Evolutionary conservation across 2,329 filamentous ascomycete genomes (phyloP).

Genomic region (Xylariaceae sp.): DNA sequence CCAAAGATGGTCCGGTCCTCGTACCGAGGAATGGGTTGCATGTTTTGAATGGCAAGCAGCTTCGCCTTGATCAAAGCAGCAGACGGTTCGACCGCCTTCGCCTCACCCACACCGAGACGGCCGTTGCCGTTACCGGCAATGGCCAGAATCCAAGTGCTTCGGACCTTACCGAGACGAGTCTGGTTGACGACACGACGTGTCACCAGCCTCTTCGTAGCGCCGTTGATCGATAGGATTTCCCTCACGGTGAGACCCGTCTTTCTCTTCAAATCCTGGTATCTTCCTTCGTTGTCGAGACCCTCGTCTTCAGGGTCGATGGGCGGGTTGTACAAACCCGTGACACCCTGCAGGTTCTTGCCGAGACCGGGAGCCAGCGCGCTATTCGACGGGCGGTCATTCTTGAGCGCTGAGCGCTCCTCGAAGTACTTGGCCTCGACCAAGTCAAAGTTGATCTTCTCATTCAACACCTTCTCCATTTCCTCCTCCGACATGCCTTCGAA

Average conservation of each 20-base stretch:
- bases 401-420: constrained; percentile 33
- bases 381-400: constrained; percentile 35
- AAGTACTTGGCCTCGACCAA: constrained; percentile 25
- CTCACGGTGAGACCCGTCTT: constrained; percentile 49
- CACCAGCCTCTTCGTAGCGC: constrained; percentile 62
- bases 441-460: constrained; percentile 23
- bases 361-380: constrained; percentile 45
- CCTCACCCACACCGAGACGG: constrained; percentile 80
- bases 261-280: constrained; percentile 48
- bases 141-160: constrained; percentile 66
- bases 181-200: constrained; percentile 76
- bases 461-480: constrained; percentile 37
- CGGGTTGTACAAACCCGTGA: constrained; percentile 46
- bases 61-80: constrained; percentile 67
- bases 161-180: constrained; percentile 92
- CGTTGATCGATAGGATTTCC: constrained; percentile 51
- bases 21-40: constrained; percentile 87
- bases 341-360: constrained; percentile 47
- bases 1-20: constrained; percentile 91
- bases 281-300: constrained; percentile 46
- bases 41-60: constrained; percentile 80
- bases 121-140: constrained; percentile 86
- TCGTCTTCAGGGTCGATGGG: constrained; percentile 46
- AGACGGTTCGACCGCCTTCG: constrained; percentile 71
- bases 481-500: constrained; percentile 48